These are phyloP conservation scores for Leishmania aethiopica DNA, from an alignment of 208 protist species.

Conservation along the genomic window DNA sequence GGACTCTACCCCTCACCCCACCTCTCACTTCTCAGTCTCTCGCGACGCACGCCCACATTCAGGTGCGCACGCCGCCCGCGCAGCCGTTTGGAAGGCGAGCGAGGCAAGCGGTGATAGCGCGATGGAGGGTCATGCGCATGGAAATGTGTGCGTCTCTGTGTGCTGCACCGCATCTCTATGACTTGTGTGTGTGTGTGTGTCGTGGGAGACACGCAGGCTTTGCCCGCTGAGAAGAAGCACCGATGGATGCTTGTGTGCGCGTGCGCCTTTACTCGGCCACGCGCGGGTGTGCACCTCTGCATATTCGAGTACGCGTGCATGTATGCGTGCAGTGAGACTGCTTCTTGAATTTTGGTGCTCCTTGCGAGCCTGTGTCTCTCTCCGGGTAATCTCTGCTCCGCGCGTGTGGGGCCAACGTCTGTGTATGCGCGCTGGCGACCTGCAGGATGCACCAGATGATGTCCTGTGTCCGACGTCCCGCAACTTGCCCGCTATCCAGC, in stretches of 20 bases:
- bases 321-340: background rate
- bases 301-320: background rate
- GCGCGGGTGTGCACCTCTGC: background rate
- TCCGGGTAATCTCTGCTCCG: background rate
- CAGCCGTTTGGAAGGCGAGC: background rate
- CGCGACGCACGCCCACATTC: background rate
- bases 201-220: background rate
- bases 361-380: background rate
- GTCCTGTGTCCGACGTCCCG: background rate
- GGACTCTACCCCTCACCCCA: background rate
- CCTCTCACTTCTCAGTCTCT: background rate
- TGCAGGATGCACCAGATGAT: background rate
- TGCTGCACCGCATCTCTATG: background rate
- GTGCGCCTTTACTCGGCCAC: background rate
- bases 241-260: background rate
- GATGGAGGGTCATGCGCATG: background rate
- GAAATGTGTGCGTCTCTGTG: background rate
- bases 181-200: too few species aligned
- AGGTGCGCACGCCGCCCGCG: background rate
- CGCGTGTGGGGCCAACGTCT: background rate
- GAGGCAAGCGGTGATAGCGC: background rate
- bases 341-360: background rate
- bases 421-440: background rate
- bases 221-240: background rate
- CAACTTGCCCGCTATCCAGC: background rate